Evolutionary conservation across 257 asterid species (phyloP).

Genomic region (Nicotiana knightiana): DNA sequence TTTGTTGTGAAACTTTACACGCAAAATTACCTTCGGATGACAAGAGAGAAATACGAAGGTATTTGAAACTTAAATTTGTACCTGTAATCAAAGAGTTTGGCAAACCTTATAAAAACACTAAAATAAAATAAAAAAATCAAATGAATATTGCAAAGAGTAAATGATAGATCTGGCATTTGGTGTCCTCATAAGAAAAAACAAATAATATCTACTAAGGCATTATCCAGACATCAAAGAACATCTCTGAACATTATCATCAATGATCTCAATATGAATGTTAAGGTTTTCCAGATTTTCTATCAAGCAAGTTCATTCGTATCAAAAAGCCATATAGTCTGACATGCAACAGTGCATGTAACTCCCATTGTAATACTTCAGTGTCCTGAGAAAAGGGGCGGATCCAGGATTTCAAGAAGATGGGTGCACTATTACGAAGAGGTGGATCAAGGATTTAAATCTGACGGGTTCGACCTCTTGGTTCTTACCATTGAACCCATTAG

Average conservation of each 20-base stretch:
- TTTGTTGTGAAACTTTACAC: background rate
- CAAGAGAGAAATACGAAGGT: slow-evolving; percentile 92
- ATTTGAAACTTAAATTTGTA: slow-evolving; percentile 88
- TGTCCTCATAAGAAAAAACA: background rate
- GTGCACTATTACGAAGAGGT: too few relatives aligned
- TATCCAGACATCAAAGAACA: background rate
- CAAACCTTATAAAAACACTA: background rate
- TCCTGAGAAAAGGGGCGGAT: background rate
- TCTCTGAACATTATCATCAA: background rate
- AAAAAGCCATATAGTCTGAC: background rate
- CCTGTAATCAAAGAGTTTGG: slow-evolving; percentile 43
- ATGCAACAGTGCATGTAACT: background rate
- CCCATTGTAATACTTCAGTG: background rate
- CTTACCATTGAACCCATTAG: too few relatives aligned
- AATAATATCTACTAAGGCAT: background rate
- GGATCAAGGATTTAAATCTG: too few relatives aligned
- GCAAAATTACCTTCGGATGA: slow-evolving; percentile 68
- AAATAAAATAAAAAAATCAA: background rate
- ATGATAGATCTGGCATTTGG: background rate
- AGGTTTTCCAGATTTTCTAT: background rate
- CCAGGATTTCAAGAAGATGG: too few relatives aligned
- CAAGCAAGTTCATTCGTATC: background rate
- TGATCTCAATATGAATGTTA: background rate
- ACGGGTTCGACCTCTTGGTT: too few relatives aligned
- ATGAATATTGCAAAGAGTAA: background rate